Conservation (phyloP, 208 protist species). For the Trypanosoma congolense region DNA sequence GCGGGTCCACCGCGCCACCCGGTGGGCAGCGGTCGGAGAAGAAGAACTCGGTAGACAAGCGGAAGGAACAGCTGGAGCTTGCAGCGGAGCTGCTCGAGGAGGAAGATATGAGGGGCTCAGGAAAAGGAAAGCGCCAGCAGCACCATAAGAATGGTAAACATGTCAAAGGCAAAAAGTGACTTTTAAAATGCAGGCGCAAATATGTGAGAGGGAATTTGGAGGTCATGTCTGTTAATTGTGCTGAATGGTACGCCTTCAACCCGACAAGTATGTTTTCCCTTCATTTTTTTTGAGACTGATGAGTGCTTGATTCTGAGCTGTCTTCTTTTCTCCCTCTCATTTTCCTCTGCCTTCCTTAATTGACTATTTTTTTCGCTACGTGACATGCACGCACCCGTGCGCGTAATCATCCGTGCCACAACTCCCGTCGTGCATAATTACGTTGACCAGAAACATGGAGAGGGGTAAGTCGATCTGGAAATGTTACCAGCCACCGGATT, state of each 20-base stretch:
- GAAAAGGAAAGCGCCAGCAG: constrained; percentile 35
- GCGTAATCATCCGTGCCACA: too few species aligned
- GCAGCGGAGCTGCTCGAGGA: constrained; percentile 58
- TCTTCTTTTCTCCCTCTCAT: too few species aligned
- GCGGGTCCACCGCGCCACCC: neutral
- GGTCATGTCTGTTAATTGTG: too few species aligned
- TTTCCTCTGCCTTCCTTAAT: constrained; percentile 10
- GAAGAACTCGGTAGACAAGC: constrained; percentile 19
- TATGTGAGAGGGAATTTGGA: constrained; percentile 21
- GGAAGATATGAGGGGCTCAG: constrained; percentile 21
- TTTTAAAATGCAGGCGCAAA: constrained; percentile 11
- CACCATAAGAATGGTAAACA: constrained; percentile 20
- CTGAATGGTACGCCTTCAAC: too few species aligned
- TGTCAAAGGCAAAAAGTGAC: constrained; percentile 29
- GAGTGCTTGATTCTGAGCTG: too few species aligned
- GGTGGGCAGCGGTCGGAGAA: constrained; percentile 23
- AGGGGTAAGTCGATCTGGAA: too few species aligned
- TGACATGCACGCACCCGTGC: neutral
- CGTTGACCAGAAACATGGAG: too few species aligned
- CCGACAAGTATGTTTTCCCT: too few species aligned
- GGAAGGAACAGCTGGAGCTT: constrained; percentile 36
- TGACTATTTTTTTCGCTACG: neutral
- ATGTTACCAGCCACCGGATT: too few species aligned
- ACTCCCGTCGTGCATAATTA: too few species aligned
- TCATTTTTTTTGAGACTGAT: too few species aligned